Evolutionary conservation across 352 stramenopile genomes (phyloP), one percentile per base, ranked within the genome.

Genomic region (Phytophthora colocasiae): DNA sequence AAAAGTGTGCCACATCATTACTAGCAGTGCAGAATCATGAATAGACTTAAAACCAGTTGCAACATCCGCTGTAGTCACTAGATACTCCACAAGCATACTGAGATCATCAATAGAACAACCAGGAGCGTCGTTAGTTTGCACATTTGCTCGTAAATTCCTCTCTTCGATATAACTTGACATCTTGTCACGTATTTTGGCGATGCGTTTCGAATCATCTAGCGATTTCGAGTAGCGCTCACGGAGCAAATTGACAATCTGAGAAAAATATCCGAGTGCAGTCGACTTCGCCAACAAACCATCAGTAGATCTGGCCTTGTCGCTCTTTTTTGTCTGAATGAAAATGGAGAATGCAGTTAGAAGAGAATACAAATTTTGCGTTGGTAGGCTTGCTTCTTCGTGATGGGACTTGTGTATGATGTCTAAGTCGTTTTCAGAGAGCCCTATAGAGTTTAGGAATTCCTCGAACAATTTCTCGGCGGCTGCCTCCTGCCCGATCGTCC

Each of bases 291-390:
- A 38, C 9, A 69, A 36, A 10, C 46, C 52, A 57, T 63, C 46
- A 46, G 43, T 15, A 17, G 40, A 31, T 29, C 52, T 46, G 10
- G 52, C 27, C 34, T n/a, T 58, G 29, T 24, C 22, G 22, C 61
- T 69, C 31, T 57, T 58, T 19, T 46, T 56, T n/a, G 52, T 69
- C 45, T 69, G 61, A 12, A 63, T 45, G 47, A 58, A 59, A 32
- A 69, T 63, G 5, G 61, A 63, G 48, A 62, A 68, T 38, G 50
- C 44, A 43, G 50, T 58, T 34, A 63, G 51, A 9, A 62, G 17
- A 15, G 43, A 62, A 36, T 59, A 63, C 7, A 63, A 58, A 14
- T 59, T 69, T 47, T 63, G 47, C n/a, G 47, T 55, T 32, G 48
- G 48, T 7, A 55, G 19, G 12, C 48, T 45, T 29, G 41, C 41